Conservation (phyloP, 495 filamentous ascomycete species). For the Lophiostoma macrostomum region DNA sequence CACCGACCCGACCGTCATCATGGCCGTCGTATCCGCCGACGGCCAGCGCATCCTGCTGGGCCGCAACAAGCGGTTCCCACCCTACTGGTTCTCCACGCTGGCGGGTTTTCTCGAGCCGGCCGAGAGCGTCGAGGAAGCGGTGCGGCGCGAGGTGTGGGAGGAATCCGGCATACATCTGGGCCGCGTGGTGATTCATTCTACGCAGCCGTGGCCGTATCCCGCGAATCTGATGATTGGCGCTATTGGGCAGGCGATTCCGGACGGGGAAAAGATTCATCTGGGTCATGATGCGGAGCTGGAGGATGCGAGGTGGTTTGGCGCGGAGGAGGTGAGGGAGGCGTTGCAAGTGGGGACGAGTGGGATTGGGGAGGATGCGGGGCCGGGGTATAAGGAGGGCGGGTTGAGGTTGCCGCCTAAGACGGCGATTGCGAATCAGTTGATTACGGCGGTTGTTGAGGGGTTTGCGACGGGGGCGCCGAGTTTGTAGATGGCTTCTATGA, state of each 20-base stretch:
- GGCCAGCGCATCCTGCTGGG: conserved; percentile 76
- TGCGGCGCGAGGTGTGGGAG: conserved; percentile 93
- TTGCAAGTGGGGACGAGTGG: conserved; percentile 52
- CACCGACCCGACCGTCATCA: conserved; percentile 93
- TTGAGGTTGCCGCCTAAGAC: conserved; percentile 45
- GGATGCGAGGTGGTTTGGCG: conserved; percentile 78
- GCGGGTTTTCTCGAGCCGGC: conserved; percentile 95
- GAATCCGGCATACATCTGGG: conserved; percentile 83
- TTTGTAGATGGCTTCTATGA: too few species aligned
- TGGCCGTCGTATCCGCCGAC: conserved; percentile 78
- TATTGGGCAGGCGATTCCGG: conserved; percentile 75
- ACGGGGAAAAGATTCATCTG: conserved; percentile 73
- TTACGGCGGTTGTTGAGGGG: conserved; percentile 41
- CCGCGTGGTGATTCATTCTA: conserved; percentile 84
- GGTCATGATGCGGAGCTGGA: conserved; percentile 89
- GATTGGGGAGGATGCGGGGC: conserved; percentile 60
- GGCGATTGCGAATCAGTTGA: conserved; percentile 50
- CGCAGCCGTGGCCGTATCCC: conserved; percentile 88
- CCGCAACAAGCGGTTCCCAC: conserved; percentile 77
- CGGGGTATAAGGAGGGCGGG: conserved; percentile 63
- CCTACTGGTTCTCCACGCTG: conserved; percentile 81
- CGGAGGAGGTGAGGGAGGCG: conserved; percentile 57
- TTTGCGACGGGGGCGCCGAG: conserved; percentile 37
- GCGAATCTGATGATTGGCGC: conserved; percentile 94
- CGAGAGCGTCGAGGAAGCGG: conserved; percentile 91